These are phyloP conservation scores for Kernera saxatilis DNA, from an alignment of 345 rosid genomes.

Conservation along the genomic window DNA sequence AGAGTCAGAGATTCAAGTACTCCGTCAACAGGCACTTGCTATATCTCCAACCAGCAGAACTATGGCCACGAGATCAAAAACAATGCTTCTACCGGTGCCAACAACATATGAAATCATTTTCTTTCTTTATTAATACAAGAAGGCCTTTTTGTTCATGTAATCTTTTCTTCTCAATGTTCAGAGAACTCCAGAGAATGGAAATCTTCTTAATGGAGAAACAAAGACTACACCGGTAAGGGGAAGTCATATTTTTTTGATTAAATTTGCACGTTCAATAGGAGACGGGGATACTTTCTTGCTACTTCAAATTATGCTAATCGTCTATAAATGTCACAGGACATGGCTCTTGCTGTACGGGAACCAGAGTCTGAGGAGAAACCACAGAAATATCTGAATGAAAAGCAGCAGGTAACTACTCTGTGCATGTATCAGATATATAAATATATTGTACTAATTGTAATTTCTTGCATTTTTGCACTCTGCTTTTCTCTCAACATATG, in stretches of 20 bases:
- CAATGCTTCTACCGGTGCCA: conserved; percentile 65
- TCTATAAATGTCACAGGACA: conserved; percentile 46
- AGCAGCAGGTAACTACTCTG: conserved; percentile 64
- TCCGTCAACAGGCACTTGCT: conserved; percentile 92
- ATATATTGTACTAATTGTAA: not conserved
- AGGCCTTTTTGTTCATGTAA: conserved; percentile 13
- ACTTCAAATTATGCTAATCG: conserved; percentile 9
- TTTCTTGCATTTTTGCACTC: not conserved
- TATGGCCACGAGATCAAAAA: conserved; percentile 59
- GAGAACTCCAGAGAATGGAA: conserved; percentile 91
- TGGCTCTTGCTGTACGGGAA: conserved; percentile 60
- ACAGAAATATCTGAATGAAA: conserved; percentile 91
- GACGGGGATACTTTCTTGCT: not conserved
- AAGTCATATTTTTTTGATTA: not conserved
- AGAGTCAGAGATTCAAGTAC: conserved; percentile 97
- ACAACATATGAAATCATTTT: conserved; percentile 2
- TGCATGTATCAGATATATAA: conserved; percentile 2
- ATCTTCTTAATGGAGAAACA: conserved; percentile 58
- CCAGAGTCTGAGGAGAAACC: conserved; percentile 98
- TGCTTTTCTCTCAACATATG: not conserved
- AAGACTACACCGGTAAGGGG: conserved; percentile 55
- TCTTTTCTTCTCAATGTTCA: conserved; percentile 38
- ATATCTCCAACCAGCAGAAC: conserved; percentile 91
- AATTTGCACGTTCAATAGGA: not conserved
- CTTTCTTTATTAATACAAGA: conserved; percentile 1